Conservation (phyloP, 257 asterid genomes). For the Rubia yunnanensis region DNA sequence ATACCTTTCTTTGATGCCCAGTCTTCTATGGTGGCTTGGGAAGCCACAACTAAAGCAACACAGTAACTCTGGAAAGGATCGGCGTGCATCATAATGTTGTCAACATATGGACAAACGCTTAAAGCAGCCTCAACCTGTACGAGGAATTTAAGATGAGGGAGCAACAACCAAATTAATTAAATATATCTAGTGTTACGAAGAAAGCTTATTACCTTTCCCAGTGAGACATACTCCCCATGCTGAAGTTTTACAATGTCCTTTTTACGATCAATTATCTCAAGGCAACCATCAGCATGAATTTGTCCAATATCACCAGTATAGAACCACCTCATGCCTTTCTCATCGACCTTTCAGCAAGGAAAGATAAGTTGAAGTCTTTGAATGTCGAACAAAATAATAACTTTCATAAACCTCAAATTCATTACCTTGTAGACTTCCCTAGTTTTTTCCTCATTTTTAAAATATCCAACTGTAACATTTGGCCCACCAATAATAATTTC, state of each 20-base stretch:
- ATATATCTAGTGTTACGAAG: no score
- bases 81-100: slow-evolving; percentile 86
- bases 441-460: slow-evolving; percentile 81
- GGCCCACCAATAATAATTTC: slow-evolving; percentile 95
- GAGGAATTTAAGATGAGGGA: slow-evolving; percentile 8
- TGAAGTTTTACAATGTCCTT: slow-evolving; percentile 95
- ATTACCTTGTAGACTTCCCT: slow-evolving; percentile 84
- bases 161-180: slow-evolving; percentile 1
- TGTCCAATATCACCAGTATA: slow-evolving; percentile 87
- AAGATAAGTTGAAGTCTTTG: background rate
- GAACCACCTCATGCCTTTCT: slow-evolving; percentile 88
- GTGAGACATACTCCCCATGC: slow-evolving; percentile 95
- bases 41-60: slow-evolving; percentile 85
- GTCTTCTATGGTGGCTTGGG: slow-evolving; percentile 59
- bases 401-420: background rate
- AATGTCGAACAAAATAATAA: background rate
- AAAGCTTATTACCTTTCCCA: slow-evolving; percentile 98
- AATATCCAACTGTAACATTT: slow-evolving; percentile 87
- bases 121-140: slow-evolving; percentile 90
- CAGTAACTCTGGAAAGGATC: slow-evolving; percentile 76
- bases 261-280: slow-evolving; percentile 91
- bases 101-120: slow-evolving; percentile 53
- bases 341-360: slow-evolving; percentile 49
- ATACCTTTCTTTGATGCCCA: slow-evolving; percentile 74
- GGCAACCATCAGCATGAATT: slow-evolving; percentile 86